Base-by-base conservation (phyloP, 1,284 basidiomycete genomes). In the Phylloboletellus chloephorus region DNA sequence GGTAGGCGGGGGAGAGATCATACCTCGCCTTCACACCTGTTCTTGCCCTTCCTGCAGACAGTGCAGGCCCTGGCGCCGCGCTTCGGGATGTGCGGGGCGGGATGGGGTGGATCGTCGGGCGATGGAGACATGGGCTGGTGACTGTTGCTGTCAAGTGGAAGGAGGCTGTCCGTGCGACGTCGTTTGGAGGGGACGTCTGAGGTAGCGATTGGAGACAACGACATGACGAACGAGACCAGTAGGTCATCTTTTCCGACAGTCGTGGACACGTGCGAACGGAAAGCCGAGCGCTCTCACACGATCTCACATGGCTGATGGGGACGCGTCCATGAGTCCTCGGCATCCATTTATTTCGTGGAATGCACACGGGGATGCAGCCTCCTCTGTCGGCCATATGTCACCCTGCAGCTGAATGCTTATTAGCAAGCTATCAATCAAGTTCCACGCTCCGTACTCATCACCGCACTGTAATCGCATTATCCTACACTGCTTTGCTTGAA, bases 11-110 rank as follows among this genome's bases (percentile, higher is more conserved):
- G 26, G 21, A 47, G 47, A 66, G 49, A 56, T 51, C 66, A 50
- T 48, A 84, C 84, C 74, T 90, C 88, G 61, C 85, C 86, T 71
- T 94, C 91, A 60, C 90, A 94, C 58, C 90, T 74, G 69, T 93
- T 94, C 73, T 94, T 94, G 39, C 90, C 89, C 66, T 85, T 88
- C 55, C 88, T 79, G 65, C 88, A 87, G 54, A 80, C 78, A 22
- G 85, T 87, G 64, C 84, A 88, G 44, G 85, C 84, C 51, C 82
- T 71, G 44, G 84, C 82, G 19, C 84, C 85, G 58, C 84, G 73
- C 72, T 88, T 88, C 31, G 84, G 84, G 51, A 86, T 83, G 61
- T 85, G 79, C 21, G 68, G 60, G 24, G 61, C 4, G 37, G 55
- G 37, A 21, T 53, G 63, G 31, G 53, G 31, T 22, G 50, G 37